These are phyloP conservation scores for Saccharomyces hybrid DNA, from an alignment of 1,139 yeast species.

Conservation along the genomic window DNA sequence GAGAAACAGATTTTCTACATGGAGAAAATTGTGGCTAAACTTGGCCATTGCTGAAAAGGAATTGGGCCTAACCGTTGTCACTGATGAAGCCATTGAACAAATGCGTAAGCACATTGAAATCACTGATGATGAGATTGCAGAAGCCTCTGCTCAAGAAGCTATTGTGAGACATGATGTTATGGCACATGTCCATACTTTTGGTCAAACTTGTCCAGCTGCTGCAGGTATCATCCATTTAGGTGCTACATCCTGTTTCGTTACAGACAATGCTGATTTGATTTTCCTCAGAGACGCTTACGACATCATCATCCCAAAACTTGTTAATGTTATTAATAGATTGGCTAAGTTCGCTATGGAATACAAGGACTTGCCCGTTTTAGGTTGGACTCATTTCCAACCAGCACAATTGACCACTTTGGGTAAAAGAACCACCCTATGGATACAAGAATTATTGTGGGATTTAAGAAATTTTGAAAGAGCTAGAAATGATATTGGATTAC, in stretches of 20 bases:
- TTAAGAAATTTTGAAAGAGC: constrained; percentile 93
- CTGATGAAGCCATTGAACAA: constrained; percentile 86
- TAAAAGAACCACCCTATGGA: constrained; percentile 95
- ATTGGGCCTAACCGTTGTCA: constrained; percentile 73
- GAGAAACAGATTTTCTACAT: constrained; percentile 90
- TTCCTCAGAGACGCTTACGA: constrained; percentile 95
- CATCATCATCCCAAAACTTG: constrained; percentile 84
- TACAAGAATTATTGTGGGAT: constrained; percentile 97
- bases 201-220: constrained; percentile 87
- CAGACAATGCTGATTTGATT: constrained; percentile 96
- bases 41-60: constrained; percentile 93
- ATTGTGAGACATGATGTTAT: constrained; percentile 98
- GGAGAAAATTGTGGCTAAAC: constrained; percentile 97
- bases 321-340: constrained; percentile 87
- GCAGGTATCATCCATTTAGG: constrained; percentile 98
- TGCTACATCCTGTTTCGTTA: constrained; percentile 95
- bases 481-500: constrained; percentile 87
- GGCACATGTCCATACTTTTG: constrained; percentile 98
- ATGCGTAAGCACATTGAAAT: constrained; percentile 70
- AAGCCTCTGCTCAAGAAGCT: constrained; percentile 89
- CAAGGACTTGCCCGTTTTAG: constrained; percentile 93
- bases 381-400: constrained; percentile 99
- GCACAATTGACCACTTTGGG: constrained; percentile 98
- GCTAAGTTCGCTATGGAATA: constrained; percentile 80
- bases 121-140: constrained; percentile 87